phyloP scores from a whole-genome alignment of 768 basidiomycete species.

The Suillus discolor region DNA sequence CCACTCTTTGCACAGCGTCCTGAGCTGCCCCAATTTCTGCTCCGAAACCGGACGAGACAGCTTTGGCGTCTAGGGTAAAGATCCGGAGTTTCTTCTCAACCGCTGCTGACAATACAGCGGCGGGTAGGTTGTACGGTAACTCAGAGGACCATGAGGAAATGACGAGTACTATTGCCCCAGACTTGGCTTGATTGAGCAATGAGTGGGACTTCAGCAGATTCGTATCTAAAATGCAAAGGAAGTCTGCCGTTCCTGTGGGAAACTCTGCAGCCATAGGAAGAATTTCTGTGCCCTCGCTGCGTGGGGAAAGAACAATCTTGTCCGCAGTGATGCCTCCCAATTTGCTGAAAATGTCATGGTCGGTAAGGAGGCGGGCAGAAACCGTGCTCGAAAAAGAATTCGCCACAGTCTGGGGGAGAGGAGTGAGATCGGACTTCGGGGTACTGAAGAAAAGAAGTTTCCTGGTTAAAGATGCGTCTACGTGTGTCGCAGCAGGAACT shows the following conservation, averaged over 20 bases:
- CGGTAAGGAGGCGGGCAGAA: constrained; percentile 60
- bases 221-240: constrained; percentile 76
- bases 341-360: constrained; percentile 76
- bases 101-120: constrained; percentile 48
- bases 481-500: constrained; percentile 30
- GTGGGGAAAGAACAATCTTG: constrained; percentile 65
- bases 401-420: constrained; percentile 51
- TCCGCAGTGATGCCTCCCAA: constrained; percentile 70
- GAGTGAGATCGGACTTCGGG: constrained; percentile 45
- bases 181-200: constrained; percentile 65
- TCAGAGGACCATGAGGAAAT: constrained; percentile 76
- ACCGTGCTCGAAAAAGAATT: constrained; percentile 60
- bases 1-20: constrained; percentile 53
- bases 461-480: constrained; percentile 37
- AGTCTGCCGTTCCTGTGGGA: constrained; percentile 63
- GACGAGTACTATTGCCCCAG: constrained; percentile 71
- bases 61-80: constrained; percentile 61
- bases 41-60: constrained; percentile 47
- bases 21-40: constrained; percentile 32
- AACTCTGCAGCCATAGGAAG: constrained; percentile 59
- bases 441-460: constrained; percentile 60
- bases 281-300: constrained; percentile 36
- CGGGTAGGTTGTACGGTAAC: constrained; percentile 65
- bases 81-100: constrained; percentile 55
- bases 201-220: constrained; percentile 78